A percentile compares a stretch with the other conserved stretches of the same genome.
phyloP scores from a whole-genome alignment of 2,329 filamentous ascomycete genomes.

The Nannizziopsis barbatae region DNA sequence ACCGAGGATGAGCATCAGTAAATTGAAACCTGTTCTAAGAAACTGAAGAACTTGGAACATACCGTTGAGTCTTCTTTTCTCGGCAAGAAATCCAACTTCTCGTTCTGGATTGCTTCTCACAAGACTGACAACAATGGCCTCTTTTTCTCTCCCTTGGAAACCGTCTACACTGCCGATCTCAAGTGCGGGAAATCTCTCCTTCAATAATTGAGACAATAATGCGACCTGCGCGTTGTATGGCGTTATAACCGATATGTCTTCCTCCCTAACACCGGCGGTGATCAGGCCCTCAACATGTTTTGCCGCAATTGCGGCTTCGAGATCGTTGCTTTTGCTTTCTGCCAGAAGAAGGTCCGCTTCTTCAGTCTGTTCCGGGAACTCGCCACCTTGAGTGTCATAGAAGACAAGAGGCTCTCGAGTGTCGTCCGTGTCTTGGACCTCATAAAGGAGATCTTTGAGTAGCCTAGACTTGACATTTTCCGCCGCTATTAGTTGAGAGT shows the following conservation, averaged over 20 bases:
- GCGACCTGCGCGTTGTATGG: conserved; percentile 93
- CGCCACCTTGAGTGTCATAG: conserved; percentile 90
- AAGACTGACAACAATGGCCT: conserved; percentile 85
- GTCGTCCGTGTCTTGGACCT: conserved; percentile 69
- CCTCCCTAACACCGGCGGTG: conserved; percentile 64
- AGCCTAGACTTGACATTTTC: conserved; percentile 65
- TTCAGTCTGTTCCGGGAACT: conserved; percentile 73
- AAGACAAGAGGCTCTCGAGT: conserved; percentile 81
- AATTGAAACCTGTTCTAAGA: neutral
- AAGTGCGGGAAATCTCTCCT: conserved; percentile 68
- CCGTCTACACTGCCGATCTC: conserved; percentile 96
- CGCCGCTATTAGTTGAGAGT: conserved; percentile 66
- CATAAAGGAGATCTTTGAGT: conserved; percentile 66
- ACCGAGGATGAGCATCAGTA: conserved; percentile 1
- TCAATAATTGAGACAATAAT: conserved; percentile 62
- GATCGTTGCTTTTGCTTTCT: conserved; percentile 83
- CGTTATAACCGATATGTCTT: conserved; percentile 86
- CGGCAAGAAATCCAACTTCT: conserved; percentile 85
- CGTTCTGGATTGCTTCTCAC: conserved; percentile 78
- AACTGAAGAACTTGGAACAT: conserved; percentile 27
- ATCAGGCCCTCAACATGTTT: conserved; percentile 66
- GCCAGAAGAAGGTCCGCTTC: conserved; percentile 52
- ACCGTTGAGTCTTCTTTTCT: conserved; percentile 90
- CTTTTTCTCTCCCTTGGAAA: conserved; percentile 94
- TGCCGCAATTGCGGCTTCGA: conserved; percentile 72